phyloP scores from a whole-genome alignment of 768 basidiomycete genomes.

The Candolleomyces eurysporus region DNA sequence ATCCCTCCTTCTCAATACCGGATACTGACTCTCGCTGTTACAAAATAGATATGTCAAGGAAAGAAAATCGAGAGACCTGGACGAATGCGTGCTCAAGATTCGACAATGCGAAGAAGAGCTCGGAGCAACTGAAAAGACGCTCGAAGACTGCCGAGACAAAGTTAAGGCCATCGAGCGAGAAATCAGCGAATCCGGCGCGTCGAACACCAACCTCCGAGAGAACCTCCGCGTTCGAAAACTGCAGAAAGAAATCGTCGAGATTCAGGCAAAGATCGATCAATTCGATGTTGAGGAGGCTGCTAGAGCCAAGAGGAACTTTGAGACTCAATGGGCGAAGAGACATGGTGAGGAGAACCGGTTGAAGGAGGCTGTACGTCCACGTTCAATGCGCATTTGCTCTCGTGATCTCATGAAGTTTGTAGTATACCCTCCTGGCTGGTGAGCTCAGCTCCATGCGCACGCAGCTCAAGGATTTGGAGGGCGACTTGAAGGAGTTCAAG shows the following conservation, averaged over 20 bases:
- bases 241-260: constrained; percentile 59
- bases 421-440: constrained; percentile 83
- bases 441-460: constrained; percentile 73
- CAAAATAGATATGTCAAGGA: constrained; percentile 69
- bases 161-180: constrained; percentile 71
- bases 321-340: constrained; percentile 71
- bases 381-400: not conserved
- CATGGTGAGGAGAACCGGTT: constrained; percentile 72
- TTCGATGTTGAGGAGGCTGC: constrained; percentile 86
- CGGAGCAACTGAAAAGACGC: constrained; percentile 30
- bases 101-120: constrained; percentile 40
- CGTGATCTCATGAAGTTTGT: constrained; percentile 7
- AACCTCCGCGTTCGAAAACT: constrained; percentile 79
- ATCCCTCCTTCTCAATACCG: not conserved
- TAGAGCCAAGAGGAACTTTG: constrained; percentile 80
- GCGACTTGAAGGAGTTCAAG: constrained; percentile 82
- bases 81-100: constrained; percentile 57
- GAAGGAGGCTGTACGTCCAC: constrained; percentile 56
- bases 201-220: constrained; percentile 70
- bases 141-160: constrained; percentile 37
- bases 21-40: not conserved
- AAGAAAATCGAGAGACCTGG: constrained; percentile 57
- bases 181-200: constrained; percentile 72
- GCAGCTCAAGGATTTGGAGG: constrained; percentile 63
- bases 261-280: constrained; percentile 68